Percentiles rank a stretch among this genome's conserved stretches.
Conservation (phyloP, 2,329 filamentous ascomycete genomes). For the Aspergillus hortae region DNA sequence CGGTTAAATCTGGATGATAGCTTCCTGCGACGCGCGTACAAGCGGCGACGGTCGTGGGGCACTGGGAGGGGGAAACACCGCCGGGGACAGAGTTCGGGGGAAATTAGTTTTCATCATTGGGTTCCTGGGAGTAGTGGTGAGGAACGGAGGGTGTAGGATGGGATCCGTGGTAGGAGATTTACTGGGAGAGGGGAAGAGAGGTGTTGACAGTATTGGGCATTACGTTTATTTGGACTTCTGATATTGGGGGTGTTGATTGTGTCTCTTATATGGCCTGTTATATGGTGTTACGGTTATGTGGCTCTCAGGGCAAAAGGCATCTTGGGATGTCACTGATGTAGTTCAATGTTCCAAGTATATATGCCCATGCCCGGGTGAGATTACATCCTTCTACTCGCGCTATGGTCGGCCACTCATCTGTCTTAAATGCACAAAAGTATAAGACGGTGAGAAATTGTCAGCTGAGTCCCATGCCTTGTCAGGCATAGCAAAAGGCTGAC, state of each 20-base stretch:
- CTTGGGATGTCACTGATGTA: too few relatives aligned
- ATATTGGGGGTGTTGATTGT: too few relatives aligned
- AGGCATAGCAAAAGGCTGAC: too few relatives aligned
- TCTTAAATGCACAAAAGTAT: too few relatives aligned
- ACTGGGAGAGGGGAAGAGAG: background rate
- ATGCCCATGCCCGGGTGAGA: background rate
- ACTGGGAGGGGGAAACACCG: background rate
- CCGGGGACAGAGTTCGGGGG: background rate
- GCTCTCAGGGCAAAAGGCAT: too few relatives aligned
- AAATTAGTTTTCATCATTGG: conserved; percentile 2
- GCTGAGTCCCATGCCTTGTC: too few relatives aligned
- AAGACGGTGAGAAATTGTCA: too few relatives aligned
- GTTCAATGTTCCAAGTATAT: too few relatives aligned
- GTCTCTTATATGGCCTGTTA: too few relatives aligned
- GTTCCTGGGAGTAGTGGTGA: background rate
- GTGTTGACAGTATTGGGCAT: background rate
- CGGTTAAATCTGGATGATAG: conserved; percentile 8
- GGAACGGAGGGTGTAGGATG: background rate
- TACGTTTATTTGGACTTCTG: background rate
- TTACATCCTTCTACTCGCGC: too few relatives aligned
- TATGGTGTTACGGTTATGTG: too few relatives aligned
- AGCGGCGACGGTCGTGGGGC: conserved; percentile 4
- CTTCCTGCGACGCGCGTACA: conserved; percentile 11
- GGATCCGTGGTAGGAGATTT: background rate
- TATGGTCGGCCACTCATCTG: too few relatives aligned